These are phyloP conservation scores for Globisporangium cederbergense DNA, from an alignment of 352 stramenopile species.

Conservation along the genomic window DNA sequence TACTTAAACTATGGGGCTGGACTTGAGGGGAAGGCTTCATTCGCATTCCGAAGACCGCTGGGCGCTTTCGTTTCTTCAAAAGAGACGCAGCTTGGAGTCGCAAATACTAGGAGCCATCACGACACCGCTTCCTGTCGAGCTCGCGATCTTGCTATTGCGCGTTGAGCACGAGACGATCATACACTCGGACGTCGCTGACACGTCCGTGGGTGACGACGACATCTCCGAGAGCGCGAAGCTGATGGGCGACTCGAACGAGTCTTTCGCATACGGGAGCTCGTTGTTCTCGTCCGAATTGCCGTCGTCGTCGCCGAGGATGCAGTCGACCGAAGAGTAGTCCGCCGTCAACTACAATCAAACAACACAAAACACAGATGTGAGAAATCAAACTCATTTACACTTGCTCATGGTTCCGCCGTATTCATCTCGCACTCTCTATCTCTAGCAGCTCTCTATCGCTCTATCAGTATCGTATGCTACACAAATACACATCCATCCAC, in stretches of 20 bases:
- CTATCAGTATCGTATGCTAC: background rate
- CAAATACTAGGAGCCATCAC: background rate
- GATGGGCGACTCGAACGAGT: constrained; percentile 53
- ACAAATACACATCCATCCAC: constrained; percentile 9
- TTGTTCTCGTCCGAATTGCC: constrained; percentile 47
- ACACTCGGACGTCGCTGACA: constrained; percentile 43
- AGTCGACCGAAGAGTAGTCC: constrained; percentile 61
- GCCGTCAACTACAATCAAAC: constrained; percentile 21
- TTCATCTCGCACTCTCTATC: constrained; percentile 1
- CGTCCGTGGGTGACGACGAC: constrained; percentile 64
- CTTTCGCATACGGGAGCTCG: constrained; percentile 58
- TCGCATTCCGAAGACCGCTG: background rate
- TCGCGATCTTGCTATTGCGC: constrained; percentile 6
- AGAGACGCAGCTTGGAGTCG: constrained; percentile 1
- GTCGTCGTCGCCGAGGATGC: constrained; percentile 65
- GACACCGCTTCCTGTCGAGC: background rate
- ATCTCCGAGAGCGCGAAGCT: constrained; percentile 53
- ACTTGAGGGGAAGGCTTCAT: constrained; percentile 1
- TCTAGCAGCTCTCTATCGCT: constrained; percentile 6
- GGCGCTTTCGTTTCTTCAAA: background rate
- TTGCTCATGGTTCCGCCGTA: background rate
- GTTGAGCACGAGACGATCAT: constrained; percentile 38
- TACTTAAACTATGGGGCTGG: background rate
- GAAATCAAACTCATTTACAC: constrained; percentile 8
- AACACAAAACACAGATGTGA: constrained; percentile 9